Evolutionary conservation across 2,329 filamentous ascomycete genomes (phyloP).

Genomic region (Penicillium sp.): DNA sequence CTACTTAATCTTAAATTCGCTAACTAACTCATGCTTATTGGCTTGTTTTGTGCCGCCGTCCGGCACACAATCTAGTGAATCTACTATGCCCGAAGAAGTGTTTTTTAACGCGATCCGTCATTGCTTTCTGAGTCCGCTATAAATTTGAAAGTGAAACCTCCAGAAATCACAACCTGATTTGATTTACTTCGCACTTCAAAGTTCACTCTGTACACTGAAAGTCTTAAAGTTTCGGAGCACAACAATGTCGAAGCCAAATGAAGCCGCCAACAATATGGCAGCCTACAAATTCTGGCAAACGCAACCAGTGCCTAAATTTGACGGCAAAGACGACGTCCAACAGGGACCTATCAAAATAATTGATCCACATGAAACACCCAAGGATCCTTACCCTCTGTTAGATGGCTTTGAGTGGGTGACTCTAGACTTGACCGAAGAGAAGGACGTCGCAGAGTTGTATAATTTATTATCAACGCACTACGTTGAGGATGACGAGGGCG

Average conservation of each 20-base stretch:
- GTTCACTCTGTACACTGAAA: too few species aligned
- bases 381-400: constrained; percentile 70
- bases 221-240: not conserved
- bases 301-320: constrained; percentile 85
- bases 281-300: constrained; percentile 99
- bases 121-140: too few species aligned
- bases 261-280: constrained; percentile 93
- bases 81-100: too few species aligned
- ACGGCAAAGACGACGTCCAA: constrained; percentile 54
- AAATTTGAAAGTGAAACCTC: too few species aligned
- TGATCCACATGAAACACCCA: constrained; percentile 72
- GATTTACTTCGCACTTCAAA: not conserved
- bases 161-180: not conserved
- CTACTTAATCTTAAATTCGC: too few species aligned
- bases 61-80: too few species aligned
- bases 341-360: constrained; percentile 84
- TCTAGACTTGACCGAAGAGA: constrained; percentile 75
- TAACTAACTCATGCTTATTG: too few species aligned
- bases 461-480: constrained; percentile 90
- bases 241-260: constrained; percentile 64
- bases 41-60: too few species aligned
- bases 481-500: constrained; percentile 93
- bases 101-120: too few species aligned
- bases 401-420: constrained; percentile 92
- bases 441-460: constrained; percentile 81